A percentile compares a stretch with the other conserved stretches of the same genome.
Conservation (phyloP, 768 basidiomycete species). For the Pilatotrama ljubarskyi region DNA sequence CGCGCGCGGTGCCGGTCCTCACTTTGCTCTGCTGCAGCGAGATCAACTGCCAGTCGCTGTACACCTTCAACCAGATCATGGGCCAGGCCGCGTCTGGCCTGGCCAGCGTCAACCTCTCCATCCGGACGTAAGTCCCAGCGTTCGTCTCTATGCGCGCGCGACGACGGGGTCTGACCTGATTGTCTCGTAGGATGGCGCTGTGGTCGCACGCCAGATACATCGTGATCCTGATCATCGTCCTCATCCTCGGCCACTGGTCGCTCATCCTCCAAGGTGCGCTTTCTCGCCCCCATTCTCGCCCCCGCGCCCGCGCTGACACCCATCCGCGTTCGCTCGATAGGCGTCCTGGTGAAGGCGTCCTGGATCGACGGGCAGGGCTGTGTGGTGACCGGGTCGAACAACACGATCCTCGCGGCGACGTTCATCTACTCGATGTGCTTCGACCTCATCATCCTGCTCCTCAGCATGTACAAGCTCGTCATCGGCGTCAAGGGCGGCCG, state of each 20-base stretch:
- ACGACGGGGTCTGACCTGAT: too few species aligned
- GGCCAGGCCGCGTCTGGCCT: conserved; percentile 46
- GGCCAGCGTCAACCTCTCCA: conserved; percentile 48
- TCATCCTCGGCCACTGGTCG: conserved; percentile 75
- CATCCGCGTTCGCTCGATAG: conserved; percentile 39
- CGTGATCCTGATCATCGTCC: conserved; percentile 45
- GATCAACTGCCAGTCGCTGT: conserved; percentile 47
- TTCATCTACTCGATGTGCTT: conserved; percentile 81
- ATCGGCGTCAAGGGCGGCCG: conserved; percentile 34
- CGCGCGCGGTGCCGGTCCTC: neutral
- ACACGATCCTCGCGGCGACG: conserved; percentile 61
- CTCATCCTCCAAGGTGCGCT: conserved; percentile 62
- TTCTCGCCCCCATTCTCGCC: neutral
- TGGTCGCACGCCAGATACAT: conserved; percentile 62
- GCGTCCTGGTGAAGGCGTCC: conserved; percentile 54
- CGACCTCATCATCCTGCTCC: conserved; percentile 59
- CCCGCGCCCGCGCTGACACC: too few species aligned
- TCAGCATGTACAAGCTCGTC: conserved; percentile 64
- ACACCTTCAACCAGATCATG: conserved; percentile 48
- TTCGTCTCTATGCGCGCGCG: neutral
- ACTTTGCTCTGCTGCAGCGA: conserved; percentile 27
- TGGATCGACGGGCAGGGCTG: conserved; percentile 56
- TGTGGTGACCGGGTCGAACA: conserved; percentile 61
- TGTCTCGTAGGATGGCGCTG: conserved; percentile 51
- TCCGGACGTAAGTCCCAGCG: conserved; percentile 40